Conservation (phyloP, 495 filamentous ascomycete genomes). For the Cercophora newfieldiana region DNA sequence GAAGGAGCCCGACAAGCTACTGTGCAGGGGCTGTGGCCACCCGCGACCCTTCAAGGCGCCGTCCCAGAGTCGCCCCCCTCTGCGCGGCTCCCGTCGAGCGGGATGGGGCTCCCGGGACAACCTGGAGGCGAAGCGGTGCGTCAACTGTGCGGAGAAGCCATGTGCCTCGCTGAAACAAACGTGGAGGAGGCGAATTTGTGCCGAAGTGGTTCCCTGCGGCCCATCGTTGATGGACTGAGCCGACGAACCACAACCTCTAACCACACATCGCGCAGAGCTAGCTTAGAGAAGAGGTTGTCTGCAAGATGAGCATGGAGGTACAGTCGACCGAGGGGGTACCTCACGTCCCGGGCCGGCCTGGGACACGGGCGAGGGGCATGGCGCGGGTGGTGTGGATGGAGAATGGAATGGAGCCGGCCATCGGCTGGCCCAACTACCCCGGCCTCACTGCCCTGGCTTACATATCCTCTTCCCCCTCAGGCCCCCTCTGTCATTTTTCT, state of each 20-base stretch:
- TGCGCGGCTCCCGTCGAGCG: conserved; percentile 8
- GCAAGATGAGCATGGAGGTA: neutral
- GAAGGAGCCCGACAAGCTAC: neutral
- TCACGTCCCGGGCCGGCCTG: neutral
- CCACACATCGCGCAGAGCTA: neutral
- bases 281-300: neutral
- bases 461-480: neutral
- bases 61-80: conserved; percentile 10
- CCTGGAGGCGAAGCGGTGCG: neutral
- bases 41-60: neutral
- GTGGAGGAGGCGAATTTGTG: neutral
- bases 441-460: neutral
- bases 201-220: neutral
- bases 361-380: neutral
- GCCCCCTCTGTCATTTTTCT: neutral
- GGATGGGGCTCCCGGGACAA: conserved; percentile 10
- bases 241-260: no score
- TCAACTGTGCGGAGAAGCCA: conserved; percentile 5
- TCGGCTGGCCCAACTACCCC: neutral
- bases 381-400: neutral
- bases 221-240: neutral
- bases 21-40: conserved; percentile 16
- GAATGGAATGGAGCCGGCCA: neutral
- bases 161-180: neutral
- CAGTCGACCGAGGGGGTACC: no score